Evolutionary conservation across 2,329 filamentous ascomycete species (phyloP).

Genomic region (Colletotrichum echinochloae): DNA sequence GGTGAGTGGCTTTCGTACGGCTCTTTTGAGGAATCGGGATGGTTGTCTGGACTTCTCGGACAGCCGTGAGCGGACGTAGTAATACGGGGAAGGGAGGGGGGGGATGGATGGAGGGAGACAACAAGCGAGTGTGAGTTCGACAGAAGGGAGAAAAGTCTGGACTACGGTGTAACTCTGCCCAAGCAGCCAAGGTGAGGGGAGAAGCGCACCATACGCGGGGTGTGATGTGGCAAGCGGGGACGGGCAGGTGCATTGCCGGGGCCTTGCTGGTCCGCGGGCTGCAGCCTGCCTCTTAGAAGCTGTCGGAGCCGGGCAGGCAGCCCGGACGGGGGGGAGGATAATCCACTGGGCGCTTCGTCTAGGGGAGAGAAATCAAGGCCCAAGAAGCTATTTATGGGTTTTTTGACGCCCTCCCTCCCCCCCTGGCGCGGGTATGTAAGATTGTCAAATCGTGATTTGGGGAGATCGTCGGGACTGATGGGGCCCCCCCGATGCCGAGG

Average conservation of each 20-base stretch:
- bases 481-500: neutral
- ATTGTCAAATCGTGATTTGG: neutral
- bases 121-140: neutral
- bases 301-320: neutral
- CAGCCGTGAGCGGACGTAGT: neutral
- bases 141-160: neutral
- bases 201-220: neutral
- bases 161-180: neutral
- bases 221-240: constrained; percentile 10
- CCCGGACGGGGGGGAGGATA: neutral
- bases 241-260: constrained; percentile 10
- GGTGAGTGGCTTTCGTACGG: neutral
- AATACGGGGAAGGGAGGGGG: neutral
- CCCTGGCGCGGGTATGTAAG: neutral
- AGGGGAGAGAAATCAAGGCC: neutral
- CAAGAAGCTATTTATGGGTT: constrained; percentile 1
- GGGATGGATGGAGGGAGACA: neutral
- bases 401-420: neutral
- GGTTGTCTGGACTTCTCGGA: neutral
- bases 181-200: too few relatives aligned
- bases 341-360: neutral
- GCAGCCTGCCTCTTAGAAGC: neutral
- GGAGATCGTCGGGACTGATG: neutral
- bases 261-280: neutral
- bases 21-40: too few relatives aligned